These are phyloP conservation scores for Phytopythium oedochilum DNA, from an alignment of 352 stramenopile species.

Conservation along the genomic window DNA sequence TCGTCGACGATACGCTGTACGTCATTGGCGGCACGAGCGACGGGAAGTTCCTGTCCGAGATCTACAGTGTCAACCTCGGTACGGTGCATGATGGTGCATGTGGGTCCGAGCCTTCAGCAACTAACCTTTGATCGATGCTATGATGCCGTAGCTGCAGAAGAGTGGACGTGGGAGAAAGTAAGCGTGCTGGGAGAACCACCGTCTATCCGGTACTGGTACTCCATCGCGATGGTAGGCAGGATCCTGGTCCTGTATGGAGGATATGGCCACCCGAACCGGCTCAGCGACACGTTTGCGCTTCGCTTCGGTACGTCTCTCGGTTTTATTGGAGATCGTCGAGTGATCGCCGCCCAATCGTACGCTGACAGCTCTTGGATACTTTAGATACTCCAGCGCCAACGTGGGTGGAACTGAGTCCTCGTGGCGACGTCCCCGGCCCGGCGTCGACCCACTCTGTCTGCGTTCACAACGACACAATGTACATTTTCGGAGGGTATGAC, in stretches of 20 bases:
- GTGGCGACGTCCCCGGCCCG: conserved; percentile 35
- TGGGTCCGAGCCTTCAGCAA: too few relatives aligned
- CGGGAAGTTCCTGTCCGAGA: conserved; percentile 53
- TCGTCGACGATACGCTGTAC: conserved; percentile 41
- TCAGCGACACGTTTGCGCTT: conserved; percentile 50
- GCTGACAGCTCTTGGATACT: background rate
- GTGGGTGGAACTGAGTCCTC: conserved; percentile 39
- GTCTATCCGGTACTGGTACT: conserved; percentile 68
- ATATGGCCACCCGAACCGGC: conserved; percentile 43
- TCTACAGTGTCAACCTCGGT: conserved; percentile 47
- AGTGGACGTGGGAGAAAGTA: conserved; percentile 54
- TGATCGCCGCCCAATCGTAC: too few relatives aligned
- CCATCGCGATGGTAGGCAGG: conserved; percentile 29
- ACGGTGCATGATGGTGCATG: conserved; percentile 11
- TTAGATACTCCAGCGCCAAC: conserved; percentile 32
- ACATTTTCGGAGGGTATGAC: conserved; percentile 60
- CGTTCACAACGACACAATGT: conserved; percentile 43
- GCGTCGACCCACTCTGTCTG: conserved; percentile 53
- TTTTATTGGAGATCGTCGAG: background rate
- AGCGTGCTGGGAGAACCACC: conserved; percentile 31
- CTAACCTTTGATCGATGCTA: too few relatives aligned
- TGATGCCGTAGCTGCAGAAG: conserved; percentile 18
- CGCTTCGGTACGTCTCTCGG: conserved; percentile 27
- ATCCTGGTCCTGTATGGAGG: conserved; percentile 50
- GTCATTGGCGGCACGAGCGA: conserved; percentile 52